Evolutionary conservation across 257 asterid genomes (phyloP), one percentile per base, ranked within the genome.

Genomic region (Dorcoceras hygrometricum): DNA sequence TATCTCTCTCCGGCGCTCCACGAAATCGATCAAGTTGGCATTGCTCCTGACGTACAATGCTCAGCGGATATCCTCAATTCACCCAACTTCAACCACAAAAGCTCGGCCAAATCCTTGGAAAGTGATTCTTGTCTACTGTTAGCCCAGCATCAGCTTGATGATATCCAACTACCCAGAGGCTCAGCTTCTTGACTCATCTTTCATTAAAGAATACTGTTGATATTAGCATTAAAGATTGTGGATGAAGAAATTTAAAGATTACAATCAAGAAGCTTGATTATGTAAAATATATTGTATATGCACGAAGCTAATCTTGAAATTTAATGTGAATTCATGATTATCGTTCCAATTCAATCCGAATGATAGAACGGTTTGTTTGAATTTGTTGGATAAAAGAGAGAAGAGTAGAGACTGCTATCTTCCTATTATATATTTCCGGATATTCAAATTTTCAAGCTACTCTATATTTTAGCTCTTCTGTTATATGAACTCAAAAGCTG

Each of bases 11-110:
- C 98, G 1, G 84, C 88, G n/a, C 89, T 89, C 68, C 98, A 92
- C 31, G 97, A 84, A 81, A 92, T 92, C 12, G 98, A 92, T 80
- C 87, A 92, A 65, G 91, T 92, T 11, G 98, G 98, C 50, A 89
- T 92, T 66, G 64, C 89, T 27, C 97, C 97, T 4, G 98, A 87
- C 66, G 85, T 89, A 50, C 92, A 78, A 34, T 92, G 98, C 74
- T 79, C 94, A 27, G 66, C 94, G 2, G 92, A 88, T 32, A 75
- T 81, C 70, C 87, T 87, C 57, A 89, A 77, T 51, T 62, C 88
- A 18, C 67, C 89, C 10, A 85, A 81, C 18, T 50, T 65, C 32
- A 81, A 77, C 73, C 79, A 53, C 20, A 78, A 81, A 59, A 78
- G 65, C 55, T 28, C 83, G 0, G 58, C 71, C 28, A 72, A 91